Percentiles rank a stretch among this genome's conserved stretches.
These are phyloP conservation scores for Cladosporium sp. DNA, from an alignment of 2,329 filamentous ascomycete genomes.

Conservation along the genomic window DNA sequence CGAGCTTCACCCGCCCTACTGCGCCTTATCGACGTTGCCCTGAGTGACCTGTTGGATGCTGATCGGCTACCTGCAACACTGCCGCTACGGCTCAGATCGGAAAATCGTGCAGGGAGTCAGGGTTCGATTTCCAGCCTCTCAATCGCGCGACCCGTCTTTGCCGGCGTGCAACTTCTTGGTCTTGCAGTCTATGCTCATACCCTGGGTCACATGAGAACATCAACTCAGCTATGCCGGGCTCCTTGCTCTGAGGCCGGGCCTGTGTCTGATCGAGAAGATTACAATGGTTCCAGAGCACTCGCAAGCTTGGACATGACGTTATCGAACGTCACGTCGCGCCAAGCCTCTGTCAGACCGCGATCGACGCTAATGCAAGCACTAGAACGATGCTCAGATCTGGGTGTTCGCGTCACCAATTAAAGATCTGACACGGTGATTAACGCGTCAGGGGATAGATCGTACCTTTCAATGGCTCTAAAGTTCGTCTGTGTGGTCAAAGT, in stretches of 20 bases:
- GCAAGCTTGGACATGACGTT: background rate
- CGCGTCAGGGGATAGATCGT: background rate
- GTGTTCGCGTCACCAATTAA: slow-evolving; percentile 8
- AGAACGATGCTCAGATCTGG: background rate
- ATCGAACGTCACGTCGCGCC: background rate
- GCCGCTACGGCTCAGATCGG: background rate
- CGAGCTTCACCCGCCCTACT: background rate
- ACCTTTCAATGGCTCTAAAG: background rate
- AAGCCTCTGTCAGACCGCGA: background rate
- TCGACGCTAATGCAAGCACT: slow-evolving; percentile 9
- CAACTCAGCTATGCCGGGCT: too few relatives aligned
- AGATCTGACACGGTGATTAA: background rate
- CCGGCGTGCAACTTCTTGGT: too few relatives aligned
- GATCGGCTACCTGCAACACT: background rate
- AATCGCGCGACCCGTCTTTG: background rate
- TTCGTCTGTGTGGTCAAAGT: slow-evolving; percentile 3
- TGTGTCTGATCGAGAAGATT: too few relatives aligned
- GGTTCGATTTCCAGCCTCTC: background rate
- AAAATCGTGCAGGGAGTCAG: background rate
- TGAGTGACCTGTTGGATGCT: too few relatives aligned
- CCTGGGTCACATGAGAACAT: too few relatives aligned
- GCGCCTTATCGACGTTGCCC: too few relatives aligned
- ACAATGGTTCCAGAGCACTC: too few relatives aligned
- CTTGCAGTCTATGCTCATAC: background rate
- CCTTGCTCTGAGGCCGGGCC: too few relatives aligned